A percentile compares a stretch with the other conserved stretches of the same genome.
Conservation (phyloP, 1,139 yeast genomes). For the Zygosaccharomyces sapae region DNA sequence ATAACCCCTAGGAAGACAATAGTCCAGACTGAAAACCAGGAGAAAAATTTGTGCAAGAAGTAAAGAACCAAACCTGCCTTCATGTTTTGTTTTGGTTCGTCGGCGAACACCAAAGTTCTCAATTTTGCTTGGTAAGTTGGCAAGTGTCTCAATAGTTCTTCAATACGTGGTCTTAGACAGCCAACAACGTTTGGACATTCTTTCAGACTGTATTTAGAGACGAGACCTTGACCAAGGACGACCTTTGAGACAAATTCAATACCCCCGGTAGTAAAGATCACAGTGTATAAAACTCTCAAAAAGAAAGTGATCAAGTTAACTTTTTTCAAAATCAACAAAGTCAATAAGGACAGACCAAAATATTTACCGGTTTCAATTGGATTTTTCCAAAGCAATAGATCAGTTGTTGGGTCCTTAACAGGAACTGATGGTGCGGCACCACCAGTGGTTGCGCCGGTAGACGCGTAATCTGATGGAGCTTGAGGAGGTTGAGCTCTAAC, state of each 20-base stretch:
- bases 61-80: constrained; percentile 67
- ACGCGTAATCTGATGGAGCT: constrained; percentile 1
- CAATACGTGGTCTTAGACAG: constrained; percentile 47
- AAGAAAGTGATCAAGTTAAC: constrained; percentile 67
- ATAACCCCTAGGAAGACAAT: constrained; percentile 56
- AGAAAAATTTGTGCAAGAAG: constrained; percentile 66
- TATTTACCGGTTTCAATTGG: constrained; percentile 76
- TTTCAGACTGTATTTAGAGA: constrained; percentile 45
- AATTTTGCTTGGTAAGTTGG: constrained; percentile 33
- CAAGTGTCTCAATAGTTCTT: constrained; percentile 27
- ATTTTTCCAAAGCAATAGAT: constrained; percentile 75
- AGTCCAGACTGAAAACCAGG: constrained; percentile 70
- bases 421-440: constrained; percentile 1
- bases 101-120: constrained; percentile 34
- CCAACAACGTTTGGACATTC: constrained; percentile 36
- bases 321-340: constrained; percentile 60
- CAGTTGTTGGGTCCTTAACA: constrained; percentile 25
- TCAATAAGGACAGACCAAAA: constrained; percentile 59
- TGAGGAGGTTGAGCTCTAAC: background rate
- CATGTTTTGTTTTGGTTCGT: constrained; percentile 51
- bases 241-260: constrained; percentile 67
- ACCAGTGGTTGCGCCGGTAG: background rate
- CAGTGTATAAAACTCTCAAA: constrained; percentile 45
- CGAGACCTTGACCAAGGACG: constrained; percentile 66
- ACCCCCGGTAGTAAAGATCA: constrained; percentile 51